phyloP scores from a whole-genome alignment of 2,329 filamentous ascomycete species.

The Colletotrichum spinosum region DNA sequence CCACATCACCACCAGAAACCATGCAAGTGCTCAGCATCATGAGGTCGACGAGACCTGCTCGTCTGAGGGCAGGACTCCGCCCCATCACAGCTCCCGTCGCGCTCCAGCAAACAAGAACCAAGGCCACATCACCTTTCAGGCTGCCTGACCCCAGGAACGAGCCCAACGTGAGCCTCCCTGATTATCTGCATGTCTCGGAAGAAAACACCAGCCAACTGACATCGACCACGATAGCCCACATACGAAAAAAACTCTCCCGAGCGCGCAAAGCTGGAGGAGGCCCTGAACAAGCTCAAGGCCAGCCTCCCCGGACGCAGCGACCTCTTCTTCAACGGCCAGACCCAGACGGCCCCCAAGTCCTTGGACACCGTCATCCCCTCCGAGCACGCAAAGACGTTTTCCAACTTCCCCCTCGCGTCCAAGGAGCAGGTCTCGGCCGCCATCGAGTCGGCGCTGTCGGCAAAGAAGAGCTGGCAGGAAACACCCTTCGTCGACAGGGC shows the following conservation, averaged over 20 bases:
- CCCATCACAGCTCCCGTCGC: slow-evolving; percentile 36
- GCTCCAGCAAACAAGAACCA: slow-evolving; percentile 40
- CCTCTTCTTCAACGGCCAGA: slow-evolving; percentile 46
- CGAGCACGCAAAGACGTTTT: slow-evolving; percentile 49
- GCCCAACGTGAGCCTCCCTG: slow-evolving; percentile 43
- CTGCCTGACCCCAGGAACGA: slow-evolving; percentile 48
- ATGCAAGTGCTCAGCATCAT: slow-evolving; percentile 26
- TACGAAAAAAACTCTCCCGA: slow-evolving; percentile 47
- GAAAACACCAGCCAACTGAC: not conserved
- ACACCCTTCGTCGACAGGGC: slow-evolving; percentile 49
- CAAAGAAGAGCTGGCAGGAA: slow-evolving; percentile 47
- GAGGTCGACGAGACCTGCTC: slow-evolving; percentile 8
- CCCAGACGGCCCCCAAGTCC: slow-evolving; percentile 42
- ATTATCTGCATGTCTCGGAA: not conserved
- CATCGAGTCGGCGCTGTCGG: slow-evolving; percentile 47
- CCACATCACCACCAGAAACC: not conserved
- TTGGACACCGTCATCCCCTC: slow-evolving; percentile 48
- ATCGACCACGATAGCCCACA: slow-evolving; percentile 39
- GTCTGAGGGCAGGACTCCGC: slow-evolving; percentile 3
- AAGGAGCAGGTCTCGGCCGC: slow-evolving; percentile 46
- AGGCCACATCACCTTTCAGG: slow-evolving; percentile 45
- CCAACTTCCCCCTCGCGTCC: slow-evolving; percentile 48
- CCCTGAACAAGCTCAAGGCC: slow-evolving; percentile 45
- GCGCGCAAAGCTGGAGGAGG: slow-evolving; percentile 44
- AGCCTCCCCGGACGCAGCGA: slow-evolving; percentile 47